These are phyloP conservation scores for Glycine latifolia DNA, from an alignment of 306 rosid genomes.

Conservation along the genomic window DNA sequence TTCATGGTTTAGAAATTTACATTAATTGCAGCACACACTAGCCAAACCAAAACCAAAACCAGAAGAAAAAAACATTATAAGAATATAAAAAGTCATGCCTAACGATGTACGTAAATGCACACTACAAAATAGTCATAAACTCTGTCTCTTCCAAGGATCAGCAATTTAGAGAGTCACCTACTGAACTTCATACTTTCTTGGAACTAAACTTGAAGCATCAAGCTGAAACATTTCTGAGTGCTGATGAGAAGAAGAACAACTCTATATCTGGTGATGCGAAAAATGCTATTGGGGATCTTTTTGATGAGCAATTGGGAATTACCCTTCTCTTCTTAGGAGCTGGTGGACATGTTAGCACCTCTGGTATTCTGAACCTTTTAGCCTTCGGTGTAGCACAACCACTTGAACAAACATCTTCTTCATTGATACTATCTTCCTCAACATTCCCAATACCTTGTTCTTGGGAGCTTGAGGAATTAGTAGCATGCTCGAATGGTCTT, in stretches of 20 bases:
- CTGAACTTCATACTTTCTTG: conserved; percentile 13
- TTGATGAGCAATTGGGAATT: conserved; percentile 42
- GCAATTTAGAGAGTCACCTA: conserved; percentile 29
- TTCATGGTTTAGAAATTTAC: conserved; percentile 22
- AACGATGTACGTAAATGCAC: conserved; percentile 13
- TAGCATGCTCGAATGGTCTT: conserved; percentile 16
- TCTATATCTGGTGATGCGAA: conserved; percentile 63
- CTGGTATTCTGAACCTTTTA: conserved; percentile 59
- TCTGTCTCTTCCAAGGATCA: conserved; percentile 39
- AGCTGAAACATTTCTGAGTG: conserved; percentile 48
- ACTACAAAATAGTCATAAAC: conserved; percentile 30
- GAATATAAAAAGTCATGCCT: conserved; percentile 5
- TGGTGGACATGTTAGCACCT: conserved; percentile 61
- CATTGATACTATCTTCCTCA: conserved; percentile 21
- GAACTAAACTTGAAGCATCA: conserved; percentile 24
- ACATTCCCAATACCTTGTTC: neutral
- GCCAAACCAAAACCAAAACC: neutral
- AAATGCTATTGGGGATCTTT: conserved; percentile 41
- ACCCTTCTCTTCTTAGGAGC: conserved; percentile 69
- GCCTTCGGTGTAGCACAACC: conserved; percentile 68
- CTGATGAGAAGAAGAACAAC: conserved; percentile 62
- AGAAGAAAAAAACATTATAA: neutral
- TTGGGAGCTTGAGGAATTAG: conserved; percentile 31
- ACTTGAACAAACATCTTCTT: conserved; percentile 28
- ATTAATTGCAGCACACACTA: neutral